These are phyloP conservation scores for Stygiomarasmius scandens DNA, from an alignment of 1,284 basidiomycete genomes.

Conservation along the genomic window DNA sequence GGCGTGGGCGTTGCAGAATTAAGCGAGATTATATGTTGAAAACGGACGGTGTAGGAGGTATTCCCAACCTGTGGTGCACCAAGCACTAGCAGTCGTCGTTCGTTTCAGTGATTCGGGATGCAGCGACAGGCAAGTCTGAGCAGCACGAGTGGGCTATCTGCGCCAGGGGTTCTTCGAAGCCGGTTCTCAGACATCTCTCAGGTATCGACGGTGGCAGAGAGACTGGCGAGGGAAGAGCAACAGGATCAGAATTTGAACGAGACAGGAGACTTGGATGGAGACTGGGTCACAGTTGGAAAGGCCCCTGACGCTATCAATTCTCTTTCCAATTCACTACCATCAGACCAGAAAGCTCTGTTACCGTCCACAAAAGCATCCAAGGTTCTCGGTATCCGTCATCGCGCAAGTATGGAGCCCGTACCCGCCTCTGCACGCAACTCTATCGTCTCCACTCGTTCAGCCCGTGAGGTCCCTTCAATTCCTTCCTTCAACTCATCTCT, in stretches of 20 bases:
- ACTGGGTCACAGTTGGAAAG: not conserved
- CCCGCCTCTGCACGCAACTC: conserved; percentile 73
- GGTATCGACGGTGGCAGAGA: not conserved
- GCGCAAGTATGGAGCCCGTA: conserved; percentile 79
- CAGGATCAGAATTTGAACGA: not conserved
- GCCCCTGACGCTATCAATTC: not conserved
- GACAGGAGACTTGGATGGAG: not conserved
- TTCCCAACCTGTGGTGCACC: not conserved
- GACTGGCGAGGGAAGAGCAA: not conserved
- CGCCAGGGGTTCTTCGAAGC: not conserved
- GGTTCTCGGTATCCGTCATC: conserved; percentile 72
- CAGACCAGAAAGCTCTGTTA: not conserved
- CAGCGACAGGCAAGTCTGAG: not conserved
- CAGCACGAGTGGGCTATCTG: not conserved
- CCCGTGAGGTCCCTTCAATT: conserved; percentile 53
- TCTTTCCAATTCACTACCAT: too few species aligned
- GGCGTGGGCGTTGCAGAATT: not conserved
- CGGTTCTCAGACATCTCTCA: not conserved
- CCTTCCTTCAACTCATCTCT: conserved; percentile 61
- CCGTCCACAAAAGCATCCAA: conserved; percentile 58
- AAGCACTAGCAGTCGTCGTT: not conserved
- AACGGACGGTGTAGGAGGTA: not conserved
- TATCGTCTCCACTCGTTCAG: conserved; percentile 75
- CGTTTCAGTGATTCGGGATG: not conserved
- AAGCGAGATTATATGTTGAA: not conserved